Percentiles rank a stretch among this genome's conserved stretches.
Conservation (phyloP, 129 eudicot species). For the Scalesia atractyloides region DNA sequence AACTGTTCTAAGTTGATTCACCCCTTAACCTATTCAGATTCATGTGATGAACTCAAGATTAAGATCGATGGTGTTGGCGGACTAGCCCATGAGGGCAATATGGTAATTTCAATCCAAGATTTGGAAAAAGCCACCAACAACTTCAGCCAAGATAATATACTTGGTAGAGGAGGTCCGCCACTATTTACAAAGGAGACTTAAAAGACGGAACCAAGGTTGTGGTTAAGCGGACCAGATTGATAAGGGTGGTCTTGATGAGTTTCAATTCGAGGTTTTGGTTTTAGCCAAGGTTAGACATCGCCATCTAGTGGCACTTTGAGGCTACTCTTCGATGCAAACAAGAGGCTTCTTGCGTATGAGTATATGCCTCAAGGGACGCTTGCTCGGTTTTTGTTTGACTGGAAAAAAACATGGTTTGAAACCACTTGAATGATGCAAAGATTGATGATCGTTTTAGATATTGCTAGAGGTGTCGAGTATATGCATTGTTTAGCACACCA, state of each 20-base stretch:
- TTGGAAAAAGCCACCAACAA: conserved; percentile 73
- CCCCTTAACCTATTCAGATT: conserved; percentile 54
- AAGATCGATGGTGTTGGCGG: conserved; percentile 53
- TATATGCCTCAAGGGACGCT: conserved; percentile 33
- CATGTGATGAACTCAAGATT: conserved; percentile 67
- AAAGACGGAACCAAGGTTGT: conserved; percentile 87
- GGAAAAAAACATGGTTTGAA: conserved; percentile 70
- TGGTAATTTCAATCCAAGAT: conserved; percentile 76
- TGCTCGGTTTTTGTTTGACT: conserved; percentile 59
- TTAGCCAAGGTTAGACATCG: conserved; percentile 82
- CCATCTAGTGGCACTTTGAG: conserved; percentile 78
- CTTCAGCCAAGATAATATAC: conserved; percentile 59
- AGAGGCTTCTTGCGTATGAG: conserved; percentile 22
- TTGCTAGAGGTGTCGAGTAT: no score
- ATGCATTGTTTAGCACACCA: no score
- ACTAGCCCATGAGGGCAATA: conserved; percentile 30
- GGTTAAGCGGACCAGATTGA: conserved; percentile 81
- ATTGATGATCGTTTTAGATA: conserved; percentile 55
- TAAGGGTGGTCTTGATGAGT: conserved; percentile 36
- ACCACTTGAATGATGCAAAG: conserved; percentile 80
- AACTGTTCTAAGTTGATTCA: conserved; percentile 54
- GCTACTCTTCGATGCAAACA: conserved; percentile 80
- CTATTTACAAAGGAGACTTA: conserved; percentile 82
- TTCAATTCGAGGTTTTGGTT: conserved; percentile 79
- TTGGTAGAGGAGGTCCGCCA: conserved; percentile 91